These are phyloP conservation scores for Lithohypha guttulata DNA, from an alignment of 2,329 filamentous ascomycete genomes.

Conservation along the genomic window DNA sequence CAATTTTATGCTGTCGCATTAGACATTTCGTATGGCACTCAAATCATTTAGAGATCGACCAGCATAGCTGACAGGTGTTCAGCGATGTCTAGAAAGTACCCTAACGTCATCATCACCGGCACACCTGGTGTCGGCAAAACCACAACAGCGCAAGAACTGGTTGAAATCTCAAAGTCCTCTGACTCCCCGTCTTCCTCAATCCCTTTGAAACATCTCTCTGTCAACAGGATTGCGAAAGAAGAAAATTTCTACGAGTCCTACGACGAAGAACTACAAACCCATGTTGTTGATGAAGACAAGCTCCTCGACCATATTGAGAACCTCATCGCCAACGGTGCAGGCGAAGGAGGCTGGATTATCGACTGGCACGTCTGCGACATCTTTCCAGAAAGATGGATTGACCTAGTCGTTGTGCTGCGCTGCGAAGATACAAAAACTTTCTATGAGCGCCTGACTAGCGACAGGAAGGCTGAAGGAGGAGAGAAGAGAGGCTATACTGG, in stretches of 20 bases:
- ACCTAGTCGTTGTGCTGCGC: conserved; percentile 83
- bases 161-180: conserved; percentile 10
- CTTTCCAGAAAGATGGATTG: conserved; percentile 87
- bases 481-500: conserved; percentile 62
- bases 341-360: conserved; percentile 70
- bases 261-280: conserved; percentile 74
- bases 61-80: too few species aligned
- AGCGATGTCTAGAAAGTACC: conserved; percentile 29
- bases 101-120: conserved; percentile 91
- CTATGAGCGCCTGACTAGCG: conserved; percentile 67
- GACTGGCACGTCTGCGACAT: conserved; percentile 98
- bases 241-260: conserved; percentile 76
- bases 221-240: conserved; percentile 89
- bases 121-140: conserved; percentile 96
- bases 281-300: conserved; percentile 96
- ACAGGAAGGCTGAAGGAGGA: conserved; percentile 3
- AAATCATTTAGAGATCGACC: too few species aligned
- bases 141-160: conserved; percentile 70
- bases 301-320: conserved; percentile 82
- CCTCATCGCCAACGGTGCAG: conserved; percentile 45
- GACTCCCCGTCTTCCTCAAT: conserved; percentile 31
- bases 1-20: too few species aligned
- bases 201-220: conserved; percentile 68
- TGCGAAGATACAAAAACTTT: conserved; percentile 64
- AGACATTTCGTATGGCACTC: too few species aligned